Percentiles rank a stretch among this genome's conserved stretches.
Conservation (phyloP, 1,284 basidiomycete genomes). For the Leccinum olivaceoglutinosum region DNA sequence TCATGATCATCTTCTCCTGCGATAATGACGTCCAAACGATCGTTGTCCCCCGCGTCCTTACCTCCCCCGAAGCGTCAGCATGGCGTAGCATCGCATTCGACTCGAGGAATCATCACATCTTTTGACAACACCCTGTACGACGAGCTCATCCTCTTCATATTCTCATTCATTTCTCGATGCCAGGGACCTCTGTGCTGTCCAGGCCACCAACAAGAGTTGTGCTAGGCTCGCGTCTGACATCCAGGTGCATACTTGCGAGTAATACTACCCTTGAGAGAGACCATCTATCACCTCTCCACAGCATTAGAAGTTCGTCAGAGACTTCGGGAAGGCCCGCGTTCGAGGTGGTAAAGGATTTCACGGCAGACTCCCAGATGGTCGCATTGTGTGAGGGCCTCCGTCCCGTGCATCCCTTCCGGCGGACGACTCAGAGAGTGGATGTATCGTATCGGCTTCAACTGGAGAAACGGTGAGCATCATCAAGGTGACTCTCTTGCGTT, state of each 20-base stretch:
- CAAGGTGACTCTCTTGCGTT: conserved; percentile 11
- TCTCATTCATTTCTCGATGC: conserved; percentile 56
- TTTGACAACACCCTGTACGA: conserved; percentile 65
- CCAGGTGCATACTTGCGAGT: conserved; percentile 37
- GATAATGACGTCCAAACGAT: conserved; percentile 46
- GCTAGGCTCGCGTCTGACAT: conserved; percentile 55
- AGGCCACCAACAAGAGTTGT: conserved; percentile 63
- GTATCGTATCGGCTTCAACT: conserved; percentile 77
- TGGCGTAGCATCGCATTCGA: conserved; percentile 12
- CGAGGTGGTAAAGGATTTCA: conserved; percentile 61
- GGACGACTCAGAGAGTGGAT: conserved; percentile 51
- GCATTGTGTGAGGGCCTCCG: conserved; percentile 56
- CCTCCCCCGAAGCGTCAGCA: conserved; percentile 58
- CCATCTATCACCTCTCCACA: conserved; percentile 25
- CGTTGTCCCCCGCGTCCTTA: conserved; percentile 42
- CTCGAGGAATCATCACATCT: conserved; percentile 19
- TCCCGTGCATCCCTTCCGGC: conserved; percentile 34
- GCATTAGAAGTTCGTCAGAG: conserved; percentile 59
- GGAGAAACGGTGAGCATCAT: conserved; percentile 59
- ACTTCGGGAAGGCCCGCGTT: conserved; percentile 61
- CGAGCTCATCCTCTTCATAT: conserved; percentile 68
- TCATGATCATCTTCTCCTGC: background rate
- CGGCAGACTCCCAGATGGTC: conserved; percentile 43
- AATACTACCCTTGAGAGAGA: conserved; percentile 3
- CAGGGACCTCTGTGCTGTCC: conserved; percentile 59